Evolutionary conservation across 1,284 basidiomycete genomes (phyloP).

Genomic region (Sanghuangporus sanghuang): DNA sequence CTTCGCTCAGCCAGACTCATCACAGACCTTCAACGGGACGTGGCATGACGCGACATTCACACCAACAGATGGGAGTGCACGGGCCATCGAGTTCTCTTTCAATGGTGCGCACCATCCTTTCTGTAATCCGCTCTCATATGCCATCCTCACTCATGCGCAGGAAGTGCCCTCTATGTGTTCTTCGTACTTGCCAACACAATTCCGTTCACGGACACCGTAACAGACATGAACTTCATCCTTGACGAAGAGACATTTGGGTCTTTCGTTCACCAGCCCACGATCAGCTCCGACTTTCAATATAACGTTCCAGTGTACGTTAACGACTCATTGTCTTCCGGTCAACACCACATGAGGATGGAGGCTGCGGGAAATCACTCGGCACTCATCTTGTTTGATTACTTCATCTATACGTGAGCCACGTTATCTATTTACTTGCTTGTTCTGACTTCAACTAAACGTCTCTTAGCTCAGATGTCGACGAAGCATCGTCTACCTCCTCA

Average conservation of each 20-base stretch:
- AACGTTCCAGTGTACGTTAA: constrained; percentile 10
- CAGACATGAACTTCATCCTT: constrained; percentile 7
- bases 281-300: constrained; percentile 1
- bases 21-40: constrained; percentile 17
- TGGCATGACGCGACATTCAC: constrained; percentile 23
- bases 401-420: constrained; percentile 1
- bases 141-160: not conserved
- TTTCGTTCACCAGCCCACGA: constrained; percentile 1
- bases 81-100: constrained; percentile 7
- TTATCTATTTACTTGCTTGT: not conserved
- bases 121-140: not conserved
- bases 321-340: not conserved
- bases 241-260: constrained; percentile 2
- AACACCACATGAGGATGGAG: constrained; percentile 3
- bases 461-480: not conserved
- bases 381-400: constrained; percentile 14
- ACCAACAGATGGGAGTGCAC: not conserved
- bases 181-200: constrained; percentile 9
- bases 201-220: not conserved
- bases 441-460: not conserved
- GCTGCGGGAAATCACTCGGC: not conserved
- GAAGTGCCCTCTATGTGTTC: constrained; percentile 11
- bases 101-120: not conserved
- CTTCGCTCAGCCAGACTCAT: constrained; percentile 10
- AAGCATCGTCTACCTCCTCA: not conserved